phyloP scores from a whole-genome alignment of 2,329 filamentous ascomycete genomes.

The Pseudogymnoascus sp. region DNA sequence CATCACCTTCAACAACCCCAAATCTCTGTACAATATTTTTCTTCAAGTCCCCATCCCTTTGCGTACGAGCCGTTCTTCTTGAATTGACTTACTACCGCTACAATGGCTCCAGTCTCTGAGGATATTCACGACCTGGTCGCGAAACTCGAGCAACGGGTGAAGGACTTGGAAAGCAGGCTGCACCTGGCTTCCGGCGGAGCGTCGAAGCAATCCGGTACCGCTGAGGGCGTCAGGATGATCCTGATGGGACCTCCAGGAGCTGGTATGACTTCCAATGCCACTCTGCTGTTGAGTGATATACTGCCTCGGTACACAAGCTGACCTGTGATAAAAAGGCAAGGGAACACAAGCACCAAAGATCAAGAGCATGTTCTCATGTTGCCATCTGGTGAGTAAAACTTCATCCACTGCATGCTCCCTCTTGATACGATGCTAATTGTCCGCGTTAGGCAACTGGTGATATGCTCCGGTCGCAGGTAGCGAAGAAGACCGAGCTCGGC shows the following conservation, averaged over 20 bases:
- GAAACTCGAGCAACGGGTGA: slow-evolving; percentile 77
- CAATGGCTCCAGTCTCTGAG: slow-evolving; percentile 84
- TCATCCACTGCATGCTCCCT: neutral
- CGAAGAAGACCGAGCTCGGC: slow-evolving; percentile 91
- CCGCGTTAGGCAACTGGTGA: slow-evolving; percentile 78
- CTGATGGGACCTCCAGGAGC: slow-evolving; percentile 95
- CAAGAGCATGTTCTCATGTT: slow-evolving; percentile 96
- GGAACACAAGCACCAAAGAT: slow-evolving; percentile 96
- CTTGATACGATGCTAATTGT: slow-evolving; percentile 19
- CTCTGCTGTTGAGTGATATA: neutral
- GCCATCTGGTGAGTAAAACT: slow-evolving; percentile 69
- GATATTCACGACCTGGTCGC: slow-evolving; percentile 78
- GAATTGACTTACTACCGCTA: slow-evolving; percentile 29
- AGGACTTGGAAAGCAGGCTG: slow-evolving; percentile 71
- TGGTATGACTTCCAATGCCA: slow-evolving; percentile 53
- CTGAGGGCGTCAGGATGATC: slow-evolving; percentile 83
- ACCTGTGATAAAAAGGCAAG: slow-evolving; percentile 59
- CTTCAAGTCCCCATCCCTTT: slow-evolving; percentile 5
- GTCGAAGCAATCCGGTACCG: slow-evolving; percentile 45
- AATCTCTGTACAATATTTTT: slow-evolving; percentile 20
- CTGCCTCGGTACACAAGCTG: slow-evolving; percentile 2
- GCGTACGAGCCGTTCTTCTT: slow-evolving; percentile 3
- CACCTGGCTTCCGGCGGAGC: slow-evolving; percentile 42
- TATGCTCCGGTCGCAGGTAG: slow-evolving; percentile 97
- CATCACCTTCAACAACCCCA: slow-evolving; percentile 12